phyloP scores from a whole-genome alignment of 2,329 filamentous ascomycete species.

The Anisogramma anomala region DNA sequence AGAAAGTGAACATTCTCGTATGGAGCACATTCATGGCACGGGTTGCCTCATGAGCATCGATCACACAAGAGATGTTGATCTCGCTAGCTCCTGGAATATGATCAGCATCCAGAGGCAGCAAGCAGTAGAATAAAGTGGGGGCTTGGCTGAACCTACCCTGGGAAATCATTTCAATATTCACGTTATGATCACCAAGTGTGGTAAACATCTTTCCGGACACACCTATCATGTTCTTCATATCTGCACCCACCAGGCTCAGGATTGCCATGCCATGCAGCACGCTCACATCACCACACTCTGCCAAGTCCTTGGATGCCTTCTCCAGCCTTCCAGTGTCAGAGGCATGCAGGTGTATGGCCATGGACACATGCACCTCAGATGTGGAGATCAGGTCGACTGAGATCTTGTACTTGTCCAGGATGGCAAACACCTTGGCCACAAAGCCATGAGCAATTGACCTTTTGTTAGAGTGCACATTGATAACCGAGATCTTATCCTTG shows the following conservation, averaged over 20 bases:
- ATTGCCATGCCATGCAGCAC: slow-evolving; percentile 90
- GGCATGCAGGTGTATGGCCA: slow-evolving; percentile 82
- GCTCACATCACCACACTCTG: slow-evolving; percentile 78
- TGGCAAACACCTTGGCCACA: slow-evolving; percentile 85
- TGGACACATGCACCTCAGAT: slow-evolving; percentile 91
- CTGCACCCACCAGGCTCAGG: slow-evolving; percentile 81
- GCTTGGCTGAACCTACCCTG: slow-evolving; percentile 56
- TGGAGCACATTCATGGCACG: slow-evolving; percentile 93
- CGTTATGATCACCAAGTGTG: slow-evolving; percentile 79
- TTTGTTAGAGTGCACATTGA: slow-evolving; percentile 98
- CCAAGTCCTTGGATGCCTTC: slow-evolving; percentile 58
- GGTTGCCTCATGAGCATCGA: slow-evolving; percentile 81
- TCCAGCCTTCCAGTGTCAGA: slow-evolving; percentile 51
- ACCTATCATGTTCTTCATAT: slow-evolving; percentile 96
- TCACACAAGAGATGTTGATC: slow-evolving; percentile 98
- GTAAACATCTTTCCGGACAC: slow-evolving; percentile 92
- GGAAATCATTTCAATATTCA: slow-evolving; percentile 99
- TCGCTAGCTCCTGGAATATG: slow-evolving; percentile 68
- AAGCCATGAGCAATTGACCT: slow-evolving; percentile 93
- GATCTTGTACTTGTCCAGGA: slow-evolving; percentile 74
- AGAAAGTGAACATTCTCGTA: slow-evolving; percentile 91
- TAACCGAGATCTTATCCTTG: slow-evolving; percentile 91
- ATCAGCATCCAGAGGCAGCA: background rate
- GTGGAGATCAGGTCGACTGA: slow-evolving; percentile 95
- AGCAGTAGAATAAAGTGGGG: background rate